Percentiles rank a stretch among this genome's conserved stretches.
These are phyloP conservation scores for Solanum etuberosum DNA, from an alignment of 257 asterid genomes.

Conservation along the genomic window DNA sequence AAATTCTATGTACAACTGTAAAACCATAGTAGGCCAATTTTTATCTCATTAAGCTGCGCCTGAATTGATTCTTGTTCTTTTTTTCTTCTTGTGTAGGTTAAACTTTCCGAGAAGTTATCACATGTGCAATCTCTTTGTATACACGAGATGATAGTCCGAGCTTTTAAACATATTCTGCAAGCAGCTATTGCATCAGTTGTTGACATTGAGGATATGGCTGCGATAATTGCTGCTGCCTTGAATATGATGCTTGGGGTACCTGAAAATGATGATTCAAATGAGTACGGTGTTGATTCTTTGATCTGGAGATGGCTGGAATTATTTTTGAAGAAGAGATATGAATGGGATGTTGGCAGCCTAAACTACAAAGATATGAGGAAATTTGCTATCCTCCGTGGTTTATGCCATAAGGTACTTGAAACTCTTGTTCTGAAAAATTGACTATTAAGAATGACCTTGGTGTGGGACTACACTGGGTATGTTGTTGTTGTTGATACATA, in stretches of 20 bases:
- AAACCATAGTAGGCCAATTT: not conserved
- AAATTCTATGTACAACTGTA: not conserved
- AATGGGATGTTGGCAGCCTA: conserved; percentile 59
- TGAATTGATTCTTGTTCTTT: not conserved
- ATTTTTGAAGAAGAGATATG: conserved; percentile 76
- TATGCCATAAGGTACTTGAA: conserved; percentile 77
- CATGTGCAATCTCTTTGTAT: conserved; percentile 97
- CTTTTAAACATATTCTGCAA: conserved; percentile 87
- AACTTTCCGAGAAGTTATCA: conserved; percentile 87
- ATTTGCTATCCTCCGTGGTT: conserved; percentile 83
- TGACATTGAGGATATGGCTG: conserved; percentile 60
- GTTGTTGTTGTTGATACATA: not conserved
- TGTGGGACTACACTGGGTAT: not conserved
- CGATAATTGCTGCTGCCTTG: conserved; percentile 65
- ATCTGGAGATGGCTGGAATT: conserved; percentile 88
- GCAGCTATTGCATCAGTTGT: conserved; percentile 75
- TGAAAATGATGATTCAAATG: conserved; percentile 35
- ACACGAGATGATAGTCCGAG: conserved; percentile 93
- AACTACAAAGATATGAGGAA: conserved; percentile 74
- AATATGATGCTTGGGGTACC: conserved; percentile 92
- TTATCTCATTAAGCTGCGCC: not conserved
- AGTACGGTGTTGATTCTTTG: conserved; percentile 53
- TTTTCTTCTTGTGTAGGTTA: conserved; percentile 52
- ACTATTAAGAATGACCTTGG: not conserved
- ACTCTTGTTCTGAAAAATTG: not conserved